Conservation (phyloP, 192 early-diverging fungal species). For the Mortierella antarctica region DNA sequence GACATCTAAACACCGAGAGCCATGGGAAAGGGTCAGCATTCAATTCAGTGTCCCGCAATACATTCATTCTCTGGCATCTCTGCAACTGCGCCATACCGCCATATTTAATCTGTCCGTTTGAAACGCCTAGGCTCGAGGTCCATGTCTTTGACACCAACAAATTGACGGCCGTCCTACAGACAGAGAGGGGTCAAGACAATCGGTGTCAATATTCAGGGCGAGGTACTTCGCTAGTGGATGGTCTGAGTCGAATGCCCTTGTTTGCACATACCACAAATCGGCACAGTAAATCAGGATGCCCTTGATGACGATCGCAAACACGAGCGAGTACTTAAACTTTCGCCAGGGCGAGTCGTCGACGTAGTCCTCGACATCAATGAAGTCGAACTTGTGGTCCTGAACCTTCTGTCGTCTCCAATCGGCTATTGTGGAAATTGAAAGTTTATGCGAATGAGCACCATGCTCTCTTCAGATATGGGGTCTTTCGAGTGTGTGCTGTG, state of each 20-base stretch:
- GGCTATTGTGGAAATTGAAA: constrained; percentile 24
- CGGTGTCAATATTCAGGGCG: too few species aligned
- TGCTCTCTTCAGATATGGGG: neutral
- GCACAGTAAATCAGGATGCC: constrained; percentile 82
- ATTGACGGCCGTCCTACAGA: constrained; percentile 46
- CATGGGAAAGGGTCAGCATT: too few species aligned
- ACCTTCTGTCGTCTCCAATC: constrained; percentile 85
- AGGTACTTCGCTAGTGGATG: too few species aligned
- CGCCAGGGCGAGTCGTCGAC: constrained; percentile 46
- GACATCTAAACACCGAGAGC: neutral
- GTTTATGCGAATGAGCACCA: neutral
- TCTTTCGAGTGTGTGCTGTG: neutral
- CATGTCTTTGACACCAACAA: constrained; percentile 32
- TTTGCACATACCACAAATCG: constrained; percentile 70
- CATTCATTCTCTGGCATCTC: neutral
- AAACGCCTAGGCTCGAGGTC: constrained; percentile 18
- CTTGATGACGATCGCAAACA: constrained; percentile 77
- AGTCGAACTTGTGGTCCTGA: constrained; percentile 90
- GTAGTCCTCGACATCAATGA: constrained; percentile 85
- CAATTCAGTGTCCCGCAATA: neutral
- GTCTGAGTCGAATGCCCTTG: too few species aligned
- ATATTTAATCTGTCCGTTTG: constrained; percentile 5
- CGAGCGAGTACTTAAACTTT: constrained; percentile 64
- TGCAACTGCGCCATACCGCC: neutral
- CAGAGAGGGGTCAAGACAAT: neutral